phyloP scores from a whole-genome alignment of 208 protist genomes.

The Crithidia thermophila region DNA sequence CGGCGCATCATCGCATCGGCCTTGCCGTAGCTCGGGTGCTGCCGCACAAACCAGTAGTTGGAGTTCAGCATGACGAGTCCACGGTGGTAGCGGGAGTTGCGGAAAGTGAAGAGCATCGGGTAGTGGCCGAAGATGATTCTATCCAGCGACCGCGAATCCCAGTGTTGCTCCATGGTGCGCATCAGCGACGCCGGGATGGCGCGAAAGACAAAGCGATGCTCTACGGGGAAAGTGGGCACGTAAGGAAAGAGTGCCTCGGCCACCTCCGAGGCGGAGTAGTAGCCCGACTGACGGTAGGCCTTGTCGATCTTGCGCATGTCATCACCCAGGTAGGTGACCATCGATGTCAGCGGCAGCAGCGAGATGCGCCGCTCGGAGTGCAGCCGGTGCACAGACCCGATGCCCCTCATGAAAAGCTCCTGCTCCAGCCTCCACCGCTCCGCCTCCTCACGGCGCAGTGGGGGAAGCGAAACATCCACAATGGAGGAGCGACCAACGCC shows the following conservation, averaged over 20 bases:
- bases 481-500: neutral
- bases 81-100: slow-evolving; percentile 36
- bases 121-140: slow-evolving; percentile 55
- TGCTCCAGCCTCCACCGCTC: slow-evolving; percentile 61
- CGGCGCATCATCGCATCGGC: slow-evolving; percentile 43
- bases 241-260: slow-evolving; percentile 72
- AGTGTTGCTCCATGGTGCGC: slow-evolving; percentile 33
- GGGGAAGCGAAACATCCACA: slow-evolving; percentile 39
- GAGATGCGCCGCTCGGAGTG: neutral
- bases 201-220: slow-evolving; percentile 53
- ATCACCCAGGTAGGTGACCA: slow-evolving; percentile 53
- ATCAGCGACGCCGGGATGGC: slow-evolving; percentile 47
- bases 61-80: slow-evolving; percentile 74
- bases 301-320: slow-evolving; percentile 65
- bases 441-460: slow-evolving; percentile 51
- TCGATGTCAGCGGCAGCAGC: slow-evolving; percentile 46
- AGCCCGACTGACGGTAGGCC: slow-evolving; percentile 65
- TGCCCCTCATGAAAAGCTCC: slow-evolving; percentile 5
- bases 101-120: slow-evolving; percentile 80
- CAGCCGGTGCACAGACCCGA: neutral
- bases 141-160: slow-evolving; percentile 21
- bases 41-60: slow-evolving; percentile 73
- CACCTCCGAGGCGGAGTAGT: slow-evolving; percentile 73
- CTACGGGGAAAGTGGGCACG: slow-evolving; percentile 80
- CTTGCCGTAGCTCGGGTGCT: slow-evolving; percentile 66